These are phyloP conservation scores for Taiwanofungus camphoratus DNA, from an alignment of 1,284 basidiomycete species.

Conservation along the genomic window DNA sequence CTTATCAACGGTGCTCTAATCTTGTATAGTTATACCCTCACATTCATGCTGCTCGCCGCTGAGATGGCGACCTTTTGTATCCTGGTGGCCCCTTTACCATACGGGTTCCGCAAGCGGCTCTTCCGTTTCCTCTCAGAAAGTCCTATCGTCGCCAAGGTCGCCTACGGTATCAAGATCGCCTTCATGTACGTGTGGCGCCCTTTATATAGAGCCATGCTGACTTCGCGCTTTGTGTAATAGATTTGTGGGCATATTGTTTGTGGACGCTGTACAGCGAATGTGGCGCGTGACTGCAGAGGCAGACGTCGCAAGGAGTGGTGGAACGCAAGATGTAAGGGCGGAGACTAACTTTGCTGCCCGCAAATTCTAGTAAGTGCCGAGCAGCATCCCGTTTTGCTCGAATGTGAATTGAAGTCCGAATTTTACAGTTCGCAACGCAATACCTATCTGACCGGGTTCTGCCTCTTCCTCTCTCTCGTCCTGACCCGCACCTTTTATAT, in stretches of 20 bases:
- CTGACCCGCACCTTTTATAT: conserved; percentile 92
- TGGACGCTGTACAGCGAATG: conserved; percentile 94
- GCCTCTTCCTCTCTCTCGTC: conserved; percentile 90
- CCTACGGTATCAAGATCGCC: conserved; percentile 85
- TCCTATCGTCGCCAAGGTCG: conserved; percentile 63
- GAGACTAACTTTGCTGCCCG: conserved; percentile 86
- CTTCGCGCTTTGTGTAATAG: too few relatives aligned
- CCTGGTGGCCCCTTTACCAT: conserved; percentile 74
- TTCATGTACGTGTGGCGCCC: conserved; percentile 67
- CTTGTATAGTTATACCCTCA: conserved; percentile 58
- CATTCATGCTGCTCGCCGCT: conserved; percentile 69
- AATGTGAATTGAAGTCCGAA: neutral
- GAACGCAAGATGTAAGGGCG: conserved; percentile 60
- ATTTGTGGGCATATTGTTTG: conserved; percentile 81
- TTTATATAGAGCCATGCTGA: too few relatives aligned
- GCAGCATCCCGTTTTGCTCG: neutral
- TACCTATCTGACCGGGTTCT: conserved; percentile 89
- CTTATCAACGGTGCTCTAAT: neutral
- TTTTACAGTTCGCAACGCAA: conserved; percentile 67
- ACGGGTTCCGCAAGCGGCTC: conserved; percentile 62
- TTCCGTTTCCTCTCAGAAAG: conserved; percentile 76
- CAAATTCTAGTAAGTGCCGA: conserved; percentile 80
- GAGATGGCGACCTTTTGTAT: conserved; percentile 77
- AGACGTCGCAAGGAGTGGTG: conserved; percentile 62
- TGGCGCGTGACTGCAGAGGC: conserved; percentile 77